A percentile compares a stretch with the other conserved stretches of the same genome.
These are phyloP conservation scores for Chenopodium suecicum DNA, from an alignment of 148 eudicot genomes.

Conservation along the genomic window DNA sequence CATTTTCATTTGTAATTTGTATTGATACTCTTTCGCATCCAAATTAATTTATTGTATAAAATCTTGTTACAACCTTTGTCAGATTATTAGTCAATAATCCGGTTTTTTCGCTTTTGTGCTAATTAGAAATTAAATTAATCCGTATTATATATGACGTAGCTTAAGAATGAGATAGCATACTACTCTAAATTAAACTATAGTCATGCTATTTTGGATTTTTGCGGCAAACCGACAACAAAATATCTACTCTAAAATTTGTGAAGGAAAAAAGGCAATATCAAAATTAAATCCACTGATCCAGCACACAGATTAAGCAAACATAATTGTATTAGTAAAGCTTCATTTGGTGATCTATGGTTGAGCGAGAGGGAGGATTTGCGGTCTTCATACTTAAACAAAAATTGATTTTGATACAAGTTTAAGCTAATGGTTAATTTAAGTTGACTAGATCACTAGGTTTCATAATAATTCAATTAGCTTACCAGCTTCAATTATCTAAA, in stretches of 20 bases:
- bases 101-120: not conserved
- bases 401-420: too few species aligned
- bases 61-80: not conserved
- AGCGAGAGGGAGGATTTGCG: not conserved
- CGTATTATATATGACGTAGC: not conserved
- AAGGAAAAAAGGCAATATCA: not conserved
- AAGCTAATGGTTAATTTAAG: too few species aligned
- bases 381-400: not conserved
- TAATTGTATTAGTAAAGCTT: not conserved
- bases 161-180: not conserved
- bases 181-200: not conserved
- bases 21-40: too few species aligned
- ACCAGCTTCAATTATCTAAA: too few species aligned
- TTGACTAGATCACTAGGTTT: too few species aligned
- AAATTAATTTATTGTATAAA: too few species aligned
- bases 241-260: not conserved
- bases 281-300: not conserved
- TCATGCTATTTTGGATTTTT: not conserved
- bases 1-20: too few species aligned
- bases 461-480: too few species aligned
- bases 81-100: not conserved
- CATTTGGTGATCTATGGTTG: not conserved
- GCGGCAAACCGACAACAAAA: not conserved
- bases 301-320: not conserved
- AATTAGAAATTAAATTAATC: not conserved